These are phyloP conservation scores for Verticillium nubilum DNA, from an alignment of 2,329 filamentous ascomycete genomes.

Conservation along the genomic window DNA sequence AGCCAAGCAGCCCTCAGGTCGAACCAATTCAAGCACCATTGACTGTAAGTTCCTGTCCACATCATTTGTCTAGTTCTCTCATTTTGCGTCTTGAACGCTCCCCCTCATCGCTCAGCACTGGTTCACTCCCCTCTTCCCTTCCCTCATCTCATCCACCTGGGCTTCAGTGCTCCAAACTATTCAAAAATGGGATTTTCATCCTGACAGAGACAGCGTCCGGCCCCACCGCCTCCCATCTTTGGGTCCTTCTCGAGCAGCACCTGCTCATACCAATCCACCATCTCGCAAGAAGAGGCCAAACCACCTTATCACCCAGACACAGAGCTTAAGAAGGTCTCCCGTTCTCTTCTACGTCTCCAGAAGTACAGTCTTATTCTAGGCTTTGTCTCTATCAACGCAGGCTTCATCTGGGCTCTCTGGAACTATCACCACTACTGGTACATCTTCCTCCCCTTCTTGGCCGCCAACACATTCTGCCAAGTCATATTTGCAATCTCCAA, in stretches of 20 bases:
- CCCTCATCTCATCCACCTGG: no score
- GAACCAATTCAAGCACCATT: not conserved
- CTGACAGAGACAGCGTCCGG: not conserved
- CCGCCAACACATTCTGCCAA: slow-evolving; percentile 37
- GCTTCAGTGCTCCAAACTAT: no score
- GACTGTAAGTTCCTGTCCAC: not conserved
- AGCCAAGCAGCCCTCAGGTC: not conserved
- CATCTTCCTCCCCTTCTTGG: slow-evolving; percentile 37
- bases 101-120: no score
- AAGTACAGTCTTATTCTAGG: slow-evolving; percentile 32
- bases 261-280: slow-evolving; percentile 26
- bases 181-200: not conserved
- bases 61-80: no score
- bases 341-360: slow-evolving; percentile 27
- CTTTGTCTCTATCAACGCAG: slow-evolving; percentile 25
- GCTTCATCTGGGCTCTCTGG: slow-evolving; percentile 28
- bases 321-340: slow-evolving; percentile 31
- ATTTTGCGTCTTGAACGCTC: no score
- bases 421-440: slow-evolving; percentile 34
- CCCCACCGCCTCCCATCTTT: not conserved
- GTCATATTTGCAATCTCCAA: slow-evolving; percentile 34
- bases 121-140: no score
- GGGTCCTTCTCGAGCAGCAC: slow-evolving; percentile 19
- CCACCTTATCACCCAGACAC: slow-evolving; percentile 31
- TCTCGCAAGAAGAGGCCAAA: slow-evolving; percentile 32